phyloP scores from a whole-genome alignment of 176 grass and related monocot species.

The Cenchrus purpureus region DNA sequence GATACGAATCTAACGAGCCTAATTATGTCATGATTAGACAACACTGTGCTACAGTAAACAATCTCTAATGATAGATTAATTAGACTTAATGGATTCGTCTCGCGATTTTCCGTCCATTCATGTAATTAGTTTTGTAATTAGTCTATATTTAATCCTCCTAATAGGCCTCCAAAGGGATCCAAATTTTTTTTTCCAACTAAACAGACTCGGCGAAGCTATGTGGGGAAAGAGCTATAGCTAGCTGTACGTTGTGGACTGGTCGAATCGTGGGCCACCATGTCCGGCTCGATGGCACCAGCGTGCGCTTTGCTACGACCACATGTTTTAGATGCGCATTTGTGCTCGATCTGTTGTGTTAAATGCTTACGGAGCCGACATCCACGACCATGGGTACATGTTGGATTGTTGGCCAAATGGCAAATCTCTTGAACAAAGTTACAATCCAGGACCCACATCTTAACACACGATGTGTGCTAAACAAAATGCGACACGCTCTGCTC shows the following conservation, averaged over 20 bases:
- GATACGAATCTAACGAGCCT: too few relatives aligned
- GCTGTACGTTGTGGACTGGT: not conserved
- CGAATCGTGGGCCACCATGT: not conserved
- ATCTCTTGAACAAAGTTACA: not conserved
- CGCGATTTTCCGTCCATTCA: too few relatives aligned
- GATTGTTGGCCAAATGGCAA: not conserved
- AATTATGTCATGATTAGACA: too few relatives aligned
- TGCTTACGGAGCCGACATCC: not conserved
- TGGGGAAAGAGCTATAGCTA: not conserved
- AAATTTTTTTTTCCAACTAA: too few relatives aligned
- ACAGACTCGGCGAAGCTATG: not conserved
- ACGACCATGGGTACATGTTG: not conserved
- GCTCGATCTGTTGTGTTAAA: not conserved
- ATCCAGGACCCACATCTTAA: not conserved
- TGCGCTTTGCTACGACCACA: constrained; percentile 2
- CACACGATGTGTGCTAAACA: too few relatives aligned
- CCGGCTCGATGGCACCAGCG: not conserved
- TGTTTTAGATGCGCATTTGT: not conserved
- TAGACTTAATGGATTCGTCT: too few relatives aligned
- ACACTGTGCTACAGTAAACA: too few relatives aligned
- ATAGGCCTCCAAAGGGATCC: too few relatives aligned
- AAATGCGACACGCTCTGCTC: too few relatives aligned
- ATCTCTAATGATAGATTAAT: too few relatives aligned
- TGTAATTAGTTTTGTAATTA: too few relatives aligned
- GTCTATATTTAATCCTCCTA: not conserved